Evolutionary conservation across 106 monocot genomes (phyloP).

Genomic region (Cymbidium sinense): DNA sequence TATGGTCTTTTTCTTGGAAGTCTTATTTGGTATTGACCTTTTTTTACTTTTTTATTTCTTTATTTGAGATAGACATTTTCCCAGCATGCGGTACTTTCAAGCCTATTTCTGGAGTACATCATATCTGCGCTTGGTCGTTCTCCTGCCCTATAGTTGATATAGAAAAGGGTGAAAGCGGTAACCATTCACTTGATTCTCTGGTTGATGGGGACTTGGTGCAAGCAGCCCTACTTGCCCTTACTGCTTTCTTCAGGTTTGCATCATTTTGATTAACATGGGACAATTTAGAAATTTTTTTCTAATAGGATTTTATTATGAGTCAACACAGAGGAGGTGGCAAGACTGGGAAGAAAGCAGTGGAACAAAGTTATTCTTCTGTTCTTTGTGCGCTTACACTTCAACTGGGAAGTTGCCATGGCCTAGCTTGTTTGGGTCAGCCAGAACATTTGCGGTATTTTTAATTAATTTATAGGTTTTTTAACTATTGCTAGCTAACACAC

Average conservation of each 20-base stretch:
- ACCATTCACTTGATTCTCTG: conserved; percentile 29
- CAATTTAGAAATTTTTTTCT: not conserved
- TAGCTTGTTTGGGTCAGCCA: conserved; percentile 37
- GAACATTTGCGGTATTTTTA: conserved; percentile 57
- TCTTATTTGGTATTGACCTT: not conserved
- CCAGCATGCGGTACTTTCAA: conserved; percentile 71
- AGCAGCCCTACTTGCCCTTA: conserved; percentile 68
- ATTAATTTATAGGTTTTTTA: not conserved
- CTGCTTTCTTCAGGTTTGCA: conserved; percentile 71
- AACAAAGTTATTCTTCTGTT: conserved; percentile 84
- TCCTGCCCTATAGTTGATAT: conserved; percentile 30
- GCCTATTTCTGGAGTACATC: conserved; percentile 81
- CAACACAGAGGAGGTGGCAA: conserved; percentile 84
- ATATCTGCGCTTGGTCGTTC: conserved; percentile 59
- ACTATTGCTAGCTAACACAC: not conserved
- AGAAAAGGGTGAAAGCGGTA: conserved; percentile 53
- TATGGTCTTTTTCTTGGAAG: not conserved
- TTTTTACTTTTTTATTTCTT: not conserved
- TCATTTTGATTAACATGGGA: not conserved
- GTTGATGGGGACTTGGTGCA: conserved; percentile 49
- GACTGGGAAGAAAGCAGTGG: conserved; percentile 86
- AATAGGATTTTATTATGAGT: not conserved
- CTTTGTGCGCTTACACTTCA: conserved; percentile 81
- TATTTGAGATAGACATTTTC: conserved; percentile 65
- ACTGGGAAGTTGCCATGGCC: conserved; percentile 78